A percentile compares a stretch with the other conserved stretches of the same genome.
Evolutionary conservation across 2,329 filamentous ascomycete species (phyloP).

Genomic region (Arachnopeziza araneosa): DNA sequence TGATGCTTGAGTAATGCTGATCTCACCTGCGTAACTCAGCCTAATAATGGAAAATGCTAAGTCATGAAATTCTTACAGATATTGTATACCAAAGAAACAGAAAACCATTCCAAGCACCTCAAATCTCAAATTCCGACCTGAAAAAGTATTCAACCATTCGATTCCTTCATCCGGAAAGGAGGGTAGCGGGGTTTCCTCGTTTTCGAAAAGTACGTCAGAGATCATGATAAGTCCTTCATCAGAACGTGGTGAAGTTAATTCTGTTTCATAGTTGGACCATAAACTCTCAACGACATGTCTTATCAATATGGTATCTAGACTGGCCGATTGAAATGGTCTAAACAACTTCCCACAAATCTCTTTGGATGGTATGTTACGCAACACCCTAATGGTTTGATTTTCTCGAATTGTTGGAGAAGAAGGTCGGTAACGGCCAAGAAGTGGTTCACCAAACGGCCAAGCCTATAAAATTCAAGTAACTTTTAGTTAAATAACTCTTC

Average conservation of each 20-base stretch:
- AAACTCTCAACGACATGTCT: constrained; percentile 17
- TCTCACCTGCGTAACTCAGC: not conserved
- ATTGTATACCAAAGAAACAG: constrained; percentile 24
- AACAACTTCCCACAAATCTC: constrained; percentile 22
- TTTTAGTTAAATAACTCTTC: not conserved
- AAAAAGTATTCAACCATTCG: constrained; percentile 27
- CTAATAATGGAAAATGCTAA: not conserved
- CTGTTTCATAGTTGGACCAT: constrained; percentile 18
- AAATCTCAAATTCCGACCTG: constrained; percentile 24
- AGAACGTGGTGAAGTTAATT: constrained; percentile 16
- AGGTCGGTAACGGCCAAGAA: constrained; percentile 20
- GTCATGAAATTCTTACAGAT: constrained; percentile 1
- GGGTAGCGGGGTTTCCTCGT: constrained; percentile 22
- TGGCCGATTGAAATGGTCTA: not conserved
- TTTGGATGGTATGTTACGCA: constrained; percentile 23
- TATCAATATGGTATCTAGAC: constrained; percentile 18
- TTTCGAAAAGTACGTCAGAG: constrained; percentile 22
- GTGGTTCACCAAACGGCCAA: constrained; percentile 22
- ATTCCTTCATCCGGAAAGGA: constrained; percentile 23
- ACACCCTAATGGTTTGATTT: constrained; percentile 20
- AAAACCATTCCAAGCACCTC: constrained; percentile 28
- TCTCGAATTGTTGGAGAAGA: constrained; percentile 17
- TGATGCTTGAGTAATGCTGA: not conserved
- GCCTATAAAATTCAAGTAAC: not conserved
- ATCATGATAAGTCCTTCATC: constrained; percentile 16